Evolutionary conservation across 164 flowering plant genomes (phyloP).

Genomic region (Hamamelis virginiana): DNA sequence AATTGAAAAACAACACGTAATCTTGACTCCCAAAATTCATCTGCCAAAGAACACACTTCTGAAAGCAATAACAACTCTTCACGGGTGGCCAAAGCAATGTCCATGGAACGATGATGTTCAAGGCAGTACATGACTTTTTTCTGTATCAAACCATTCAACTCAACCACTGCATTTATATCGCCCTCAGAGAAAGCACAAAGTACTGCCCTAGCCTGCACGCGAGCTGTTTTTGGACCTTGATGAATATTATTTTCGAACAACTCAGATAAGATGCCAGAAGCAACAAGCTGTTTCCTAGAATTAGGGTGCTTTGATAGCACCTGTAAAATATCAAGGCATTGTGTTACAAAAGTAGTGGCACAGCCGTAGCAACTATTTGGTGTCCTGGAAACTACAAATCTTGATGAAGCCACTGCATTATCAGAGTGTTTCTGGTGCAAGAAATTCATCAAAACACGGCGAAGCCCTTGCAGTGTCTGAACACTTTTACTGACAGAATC

Average conservation of each 20-base stretch:
- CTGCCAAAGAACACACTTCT: conserved; percentile 86
- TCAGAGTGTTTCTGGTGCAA: conserved; percentile 80
- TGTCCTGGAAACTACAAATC: conserved; percentile 69
- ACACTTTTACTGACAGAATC: conserved; percentile 99
- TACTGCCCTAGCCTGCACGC: conserved; percentile 88
- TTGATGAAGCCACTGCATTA: conserved; percentile 47
- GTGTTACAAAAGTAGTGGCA: conserved; percentile 92
- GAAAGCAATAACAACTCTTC: conserved; percentile 94
- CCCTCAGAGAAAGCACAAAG: conserved; percentile 96
- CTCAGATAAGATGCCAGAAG: conserved; percentile 85
- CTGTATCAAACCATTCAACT: conserved; percentile 76
- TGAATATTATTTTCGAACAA: conserved; percentile 97
- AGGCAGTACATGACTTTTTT: conserved; percentile 94
- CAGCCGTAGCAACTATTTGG: conserved; percentile 99
- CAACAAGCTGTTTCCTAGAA: conserved; percentile 88
- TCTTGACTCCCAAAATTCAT: conserved; percentile 99
- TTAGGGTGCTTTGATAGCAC: conserved; percentile 77
- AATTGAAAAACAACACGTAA: conserved; percentile 90
- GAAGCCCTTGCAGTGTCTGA: conserved; percentile 98
- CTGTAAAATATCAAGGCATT: conserved; percentile 87
- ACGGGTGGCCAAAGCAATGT: conserved; percentile 83
- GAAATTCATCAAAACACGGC: conserved; percentile 87
- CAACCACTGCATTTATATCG: conserved; percentile 78
- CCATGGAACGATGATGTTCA: conserved; percentile 99
- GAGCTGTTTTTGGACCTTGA: conserved; percentile 93